phyloP scores from a whole-genome alignment of 371 early-diverging fungal genomes.

The Mucor indicus region DNA sequence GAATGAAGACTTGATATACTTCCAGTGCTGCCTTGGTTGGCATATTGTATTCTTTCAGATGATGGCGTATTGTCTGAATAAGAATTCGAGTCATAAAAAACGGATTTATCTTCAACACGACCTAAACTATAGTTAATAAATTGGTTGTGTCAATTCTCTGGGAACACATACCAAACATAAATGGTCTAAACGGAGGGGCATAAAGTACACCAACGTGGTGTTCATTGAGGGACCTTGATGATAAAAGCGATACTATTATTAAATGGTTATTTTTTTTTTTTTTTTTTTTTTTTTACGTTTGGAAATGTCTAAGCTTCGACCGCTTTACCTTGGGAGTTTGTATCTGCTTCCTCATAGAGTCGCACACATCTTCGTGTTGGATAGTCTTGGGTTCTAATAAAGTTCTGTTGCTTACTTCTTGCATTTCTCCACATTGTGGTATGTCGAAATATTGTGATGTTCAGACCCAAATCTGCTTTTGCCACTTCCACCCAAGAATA shows the following conservation, averaged over 20 bases:
- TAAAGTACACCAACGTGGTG: constrained; percentile 61
- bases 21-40: constrained; percentile 13
- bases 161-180: constrained; percentile 26
- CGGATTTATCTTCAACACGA: constrained; percentile 15
- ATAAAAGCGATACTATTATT: constrained; percentile 7
- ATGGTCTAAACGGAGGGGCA: constrained; percentile 54
- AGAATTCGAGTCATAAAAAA: constrained; percentile 4
- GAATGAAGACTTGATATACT: constrained; percentile 7
- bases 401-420: constrained; percentile 58
- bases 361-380: constrained; percentile 63
- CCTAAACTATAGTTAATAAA: background rate
- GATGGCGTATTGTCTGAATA: constrained; percentile 1
- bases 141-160: too few species aligned
- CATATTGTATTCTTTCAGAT: background rate
- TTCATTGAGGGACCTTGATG: constrained; percentile 29
- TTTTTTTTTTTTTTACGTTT: too few species aligned
- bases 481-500: constrained; percentile 78
- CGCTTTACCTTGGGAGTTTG: constrained; percentile 17
- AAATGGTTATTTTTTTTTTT: too few species aligned
- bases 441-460: constrained; percentile 59
- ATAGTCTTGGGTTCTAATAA: constrained; percentile 64
- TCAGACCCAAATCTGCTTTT: constrained; percentile 54
- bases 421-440: constrained; percentile 56
- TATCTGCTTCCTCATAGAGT: constrained; percentile 50
- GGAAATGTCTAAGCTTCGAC: too few species aligned